Conservation (phyloP, 768 basidiomycete genomes). For the Pleurotus citrinopileatus region DNA sequence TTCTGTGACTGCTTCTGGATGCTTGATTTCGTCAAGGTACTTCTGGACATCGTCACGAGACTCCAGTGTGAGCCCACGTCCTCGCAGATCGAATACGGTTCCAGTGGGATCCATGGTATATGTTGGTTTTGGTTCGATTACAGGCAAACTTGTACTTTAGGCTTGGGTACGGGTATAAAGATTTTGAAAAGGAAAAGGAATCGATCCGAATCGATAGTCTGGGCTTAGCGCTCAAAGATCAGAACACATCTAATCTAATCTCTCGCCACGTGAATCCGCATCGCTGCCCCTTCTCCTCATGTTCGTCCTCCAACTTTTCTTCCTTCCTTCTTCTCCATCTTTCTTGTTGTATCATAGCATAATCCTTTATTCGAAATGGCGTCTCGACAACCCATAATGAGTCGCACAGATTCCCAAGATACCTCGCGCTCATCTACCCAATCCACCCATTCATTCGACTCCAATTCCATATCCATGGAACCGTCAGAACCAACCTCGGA, state of each 20-base stretch:
- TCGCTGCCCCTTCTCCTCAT: background rate
- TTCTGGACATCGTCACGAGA: constrained; percentile 73
- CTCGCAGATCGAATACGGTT: constrained; percentile 44
- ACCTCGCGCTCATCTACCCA: constrained; percentile 6
- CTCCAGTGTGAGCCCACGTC: constrained; percentile 79
- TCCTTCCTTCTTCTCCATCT: background rate
- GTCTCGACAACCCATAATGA: constrained; percentile 4
- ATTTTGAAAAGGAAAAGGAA: background rate
- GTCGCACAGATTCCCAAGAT: constrained; percentile 5
- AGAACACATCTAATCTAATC: too few relatives aligned
- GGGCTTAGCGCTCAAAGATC: background rate
- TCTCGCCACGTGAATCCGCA: background rate
- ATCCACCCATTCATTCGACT: constrained; percentile 3
- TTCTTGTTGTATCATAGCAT: background rate
- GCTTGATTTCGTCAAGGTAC: constrained; percentile 53
- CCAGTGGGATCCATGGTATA: constrained; percentile 26
- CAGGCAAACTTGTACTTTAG: background rate
- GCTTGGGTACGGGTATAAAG: background rate
- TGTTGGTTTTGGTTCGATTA: background rate
- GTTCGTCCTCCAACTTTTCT: too few relatives aligned
- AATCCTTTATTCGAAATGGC: background rate
- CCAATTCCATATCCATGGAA: constrained; percentile 2
- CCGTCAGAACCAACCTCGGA: constrained; percentile 53
- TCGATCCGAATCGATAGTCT: background rate
- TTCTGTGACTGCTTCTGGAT: constrained; percentile 72